Base-by-base conservation (phyloP, 768 basidiomycete species). In the Kondoa malvinella region DNA sequence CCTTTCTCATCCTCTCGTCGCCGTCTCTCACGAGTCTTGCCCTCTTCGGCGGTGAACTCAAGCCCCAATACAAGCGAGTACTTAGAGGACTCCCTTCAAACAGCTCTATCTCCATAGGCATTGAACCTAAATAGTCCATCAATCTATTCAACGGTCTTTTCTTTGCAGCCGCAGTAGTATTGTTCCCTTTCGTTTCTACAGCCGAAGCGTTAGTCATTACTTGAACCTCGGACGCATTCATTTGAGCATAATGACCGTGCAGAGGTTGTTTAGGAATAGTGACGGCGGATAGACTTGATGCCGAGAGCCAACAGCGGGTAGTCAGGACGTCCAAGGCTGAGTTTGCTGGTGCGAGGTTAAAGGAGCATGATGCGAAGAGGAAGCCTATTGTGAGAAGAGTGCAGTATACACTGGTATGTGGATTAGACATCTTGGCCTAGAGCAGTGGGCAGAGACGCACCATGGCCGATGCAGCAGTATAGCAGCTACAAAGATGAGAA, bases 341-440 rank as follows among this genome's bases (percentile, higher is more conserved):
- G 8, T 15, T 26, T 4, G 12, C 8, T 31, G 61, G 61, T 63
- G 61, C 61, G 3, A 63, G 15, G 32, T 63, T 32, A 32, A 63
- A 63, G 32, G 61, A 63, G 32, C 61, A 63, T 17, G 61, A 63
- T 8, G 26, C 15, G 33, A 63, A 16, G 26, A 63, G 30, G 30
- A 63, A 63, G n/a, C 61, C 61, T 8, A 32, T 63, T 17, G 33
- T 14, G 16, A 63, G 61, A 34, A 63, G 3, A 8, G 61, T 3
- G 61, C 61, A 63, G 61, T 63, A 63, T 3, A 63, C 61, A 29
- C 61, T 50, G 40, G 21, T 50, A n/a, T n/a, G n/a, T n/a, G n/a
- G n/a, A n/a, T n/a, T n/a, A n/a, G n/a, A n/a, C n/a, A n/a, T n/a
- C n/a, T n/a, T n/a, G n/a, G n/a, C n/a, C n/a, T n/a, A n/a, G n/a